Conservation (phyloP, 805 yeast genomes). For the Candida nonsorbophila region DNA sequence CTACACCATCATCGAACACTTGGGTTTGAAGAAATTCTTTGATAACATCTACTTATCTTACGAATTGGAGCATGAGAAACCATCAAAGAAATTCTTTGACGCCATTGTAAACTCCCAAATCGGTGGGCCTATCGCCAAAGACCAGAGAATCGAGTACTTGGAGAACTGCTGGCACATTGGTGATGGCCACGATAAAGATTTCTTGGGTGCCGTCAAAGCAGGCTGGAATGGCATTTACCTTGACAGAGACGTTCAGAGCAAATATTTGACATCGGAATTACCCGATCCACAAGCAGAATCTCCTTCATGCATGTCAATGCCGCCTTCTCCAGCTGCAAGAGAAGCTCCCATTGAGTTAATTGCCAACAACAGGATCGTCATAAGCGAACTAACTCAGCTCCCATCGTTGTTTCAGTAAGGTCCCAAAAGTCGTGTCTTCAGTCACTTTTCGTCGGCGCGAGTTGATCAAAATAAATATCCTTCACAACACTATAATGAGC, state of each 20-base stretch:
- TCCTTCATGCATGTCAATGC: conserved; percentile 8
- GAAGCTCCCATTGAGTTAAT: conserved; percentile 12
- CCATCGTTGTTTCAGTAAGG: conserved; percentile 9
- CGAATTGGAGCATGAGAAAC: conserved; percentile 51
- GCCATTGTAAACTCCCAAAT: conserved; percentile 3
- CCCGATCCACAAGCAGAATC: conserved; percentile 8
- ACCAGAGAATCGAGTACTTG: conserved; percentile 9
- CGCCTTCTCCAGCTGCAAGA: conserved; percentile 4
- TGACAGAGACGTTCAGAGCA: conserved; percentile 33
- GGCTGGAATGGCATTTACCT: conserved; percentile 61
- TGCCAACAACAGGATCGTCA: conserved; percentile 29
- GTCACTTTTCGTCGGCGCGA: too few relatives aligned
- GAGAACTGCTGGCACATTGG: conserved; percentile 59
- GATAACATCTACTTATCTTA: conserved; percentile 48
- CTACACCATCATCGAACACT: conserved; percentile 37
- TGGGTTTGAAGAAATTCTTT: conserved; percentile 36
- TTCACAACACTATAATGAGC: conserved; percentile 1
- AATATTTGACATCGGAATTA: conserved; percentile 8
- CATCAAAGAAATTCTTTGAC: conserved; percentile 44
- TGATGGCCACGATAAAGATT: conserved; percentile 53
- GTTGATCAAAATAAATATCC: not conserved
- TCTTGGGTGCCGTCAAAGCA: conserved; percentile 43
- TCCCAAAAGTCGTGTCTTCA: too few relatives aligned
- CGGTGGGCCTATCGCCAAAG: conserved; percentile 1
- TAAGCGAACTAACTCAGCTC: conserved; percentile 15